Evolutionary conservation across 2,329 filamentous ascomycete genomes (phyloP).

Genomic region (Cladosporium sphaerospermum): DNA sequence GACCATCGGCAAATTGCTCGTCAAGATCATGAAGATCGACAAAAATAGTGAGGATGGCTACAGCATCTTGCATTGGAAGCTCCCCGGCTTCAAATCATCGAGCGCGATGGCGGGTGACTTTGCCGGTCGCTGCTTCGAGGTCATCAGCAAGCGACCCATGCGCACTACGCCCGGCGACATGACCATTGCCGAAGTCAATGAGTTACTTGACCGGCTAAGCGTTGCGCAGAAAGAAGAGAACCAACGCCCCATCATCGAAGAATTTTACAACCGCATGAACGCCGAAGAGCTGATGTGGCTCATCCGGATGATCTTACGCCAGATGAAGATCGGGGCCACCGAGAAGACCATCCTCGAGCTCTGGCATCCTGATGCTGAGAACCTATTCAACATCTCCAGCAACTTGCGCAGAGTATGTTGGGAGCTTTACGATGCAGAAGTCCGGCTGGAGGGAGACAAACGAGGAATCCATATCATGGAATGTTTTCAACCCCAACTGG

Average conservation of each 20-base stretch:
- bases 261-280: conserved; percentile 88
- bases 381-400: conserved; percentile 77
- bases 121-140: conserved; percentile 78
- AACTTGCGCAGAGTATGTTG: conserved; percentile 88
- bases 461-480: conserved; percentile 77
- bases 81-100: conserved; percentile 63
- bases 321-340: conserved; percentile 69
- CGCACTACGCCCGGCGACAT: conserved; percentile 66
- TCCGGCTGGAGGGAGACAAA: conserved; percentile 69
- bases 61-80: conserved; percentile 84
- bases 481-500: conserved; percentile 93
- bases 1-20: conserved; percentile 80
- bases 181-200: conserved; percentile 85
- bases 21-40: conserved; percentile 87
- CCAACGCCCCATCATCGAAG: conserved; percentile 71
- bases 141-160: conserved; percentile 77
- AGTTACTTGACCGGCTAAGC: conserved; percentile 71
- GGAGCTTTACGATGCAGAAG: conserved; percentile 71
- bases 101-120: conserved; percentile 79
- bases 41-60: conserved; percentile 83
- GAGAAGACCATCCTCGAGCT: conserved; percentile 79
- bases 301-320: conserved; percentile 83
- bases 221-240: conserved; percentile 72
- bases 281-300: conserved; percentile 91
- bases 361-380: conserved; percentile 50